phyloP scores from a whole-genome alignment of 73 alveolate genomes.

The Tetrahymena malaccensis region DNA sequence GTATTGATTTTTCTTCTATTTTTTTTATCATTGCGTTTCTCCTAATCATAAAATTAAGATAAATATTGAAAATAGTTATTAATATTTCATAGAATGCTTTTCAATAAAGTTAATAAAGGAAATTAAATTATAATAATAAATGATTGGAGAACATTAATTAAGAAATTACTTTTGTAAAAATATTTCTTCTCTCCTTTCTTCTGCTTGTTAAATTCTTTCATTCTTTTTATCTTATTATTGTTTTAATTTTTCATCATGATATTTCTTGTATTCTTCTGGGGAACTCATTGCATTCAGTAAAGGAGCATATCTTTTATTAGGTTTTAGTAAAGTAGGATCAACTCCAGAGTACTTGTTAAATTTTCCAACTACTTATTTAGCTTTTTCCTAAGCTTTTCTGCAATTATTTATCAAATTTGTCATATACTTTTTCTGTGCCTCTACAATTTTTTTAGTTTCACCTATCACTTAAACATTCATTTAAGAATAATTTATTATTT shows the following conservation, averaged over 20 bases:
- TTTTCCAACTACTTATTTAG: neutral
- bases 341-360: neutral
- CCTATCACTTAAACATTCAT: neutral
- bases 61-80: neutral
- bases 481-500: neutral
- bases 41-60: neutral
- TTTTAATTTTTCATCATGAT: neutral
- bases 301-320: neutral
- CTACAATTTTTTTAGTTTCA: neutral
- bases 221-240: neutral
- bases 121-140: neutral
- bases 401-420: neutral
- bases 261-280: neutral
- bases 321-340: neutral
- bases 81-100: neutral
- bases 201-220: neutral
- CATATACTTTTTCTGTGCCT: neutral
- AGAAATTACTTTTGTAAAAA: neutral
- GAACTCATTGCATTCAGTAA: neutral
- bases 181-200: neutral
- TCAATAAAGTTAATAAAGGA: no score
- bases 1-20: neutral
- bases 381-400: neutral
- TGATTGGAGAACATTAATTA: no score
- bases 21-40: neutral